These are phyloP conservation scores for Ilyonectria sp. DNA, from an alignment of 2,329 filamentous ascomycete species.

Conservation along the genomic window DNA sequence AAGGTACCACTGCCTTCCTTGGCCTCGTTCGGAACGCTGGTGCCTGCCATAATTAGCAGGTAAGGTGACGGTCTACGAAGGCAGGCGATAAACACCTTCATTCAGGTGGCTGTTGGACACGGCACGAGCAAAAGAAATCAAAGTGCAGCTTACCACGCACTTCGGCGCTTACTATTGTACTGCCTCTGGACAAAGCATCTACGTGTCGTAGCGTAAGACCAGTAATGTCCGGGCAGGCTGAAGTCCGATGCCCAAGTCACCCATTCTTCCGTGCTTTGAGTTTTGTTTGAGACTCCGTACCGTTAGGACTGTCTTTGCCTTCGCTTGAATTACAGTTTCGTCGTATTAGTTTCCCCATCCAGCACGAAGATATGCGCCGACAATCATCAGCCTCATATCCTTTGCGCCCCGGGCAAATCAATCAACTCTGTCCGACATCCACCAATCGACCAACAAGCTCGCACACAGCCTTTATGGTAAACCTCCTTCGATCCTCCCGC, in stretches of 20 bases:
- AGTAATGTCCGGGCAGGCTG: background rate
- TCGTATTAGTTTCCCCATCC: background rate
- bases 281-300: background rate
- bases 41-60: background rate
- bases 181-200: background rate
- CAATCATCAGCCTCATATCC: conserved; percentile 8
- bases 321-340: conserved; percentile 1
- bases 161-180: background rate
- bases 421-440: conserved; percentile 12
- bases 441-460: conserved; percentile 28
- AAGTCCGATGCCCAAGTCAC: background rate
- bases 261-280: background rate
- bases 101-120: background rate
- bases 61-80: background rate
- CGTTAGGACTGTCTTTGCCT: background rate
- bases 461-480: background rate
- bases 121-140: background rate
- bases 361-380: background rate
- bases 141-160: background rate
- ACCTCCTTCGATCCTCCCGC: background rate
- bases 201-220: background rate
- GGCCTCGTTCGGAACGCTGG: background rate
- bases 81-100: background rate
- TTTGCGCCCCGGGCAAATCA: conserved; percentile 22
- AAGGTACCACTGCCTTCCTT: background rate